Evolutionary conservation across 1,284 basidiomycete genomes (phyloP), one percentile per base, ranked within the genome.

Genomic region (Ceratobasidium sp.): DNA sequence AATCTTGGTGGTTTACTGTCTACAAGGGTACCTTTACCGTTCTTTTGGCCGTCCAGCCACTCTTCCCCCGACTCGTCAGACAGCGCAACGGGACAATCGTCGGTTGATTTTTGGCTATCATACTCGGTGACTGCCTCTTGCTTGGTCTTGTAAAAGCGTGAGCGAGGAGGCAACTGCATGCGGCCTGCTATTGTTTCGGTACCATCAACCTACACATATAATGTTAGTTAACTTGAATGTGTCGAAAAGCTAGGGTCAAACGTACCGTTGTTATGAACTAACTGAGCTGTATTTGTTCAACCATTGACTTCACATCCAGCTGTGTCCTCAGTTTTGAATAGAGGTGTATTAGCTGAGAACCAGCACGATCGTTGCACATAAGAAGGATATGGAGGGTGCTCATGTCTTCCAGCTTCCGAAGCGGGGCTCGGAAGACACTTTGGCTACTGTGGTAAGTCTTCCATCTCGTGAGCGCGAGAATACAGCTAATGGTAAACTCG

Each of bases 341-440:
- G 1, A 78, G 66, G 49, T 26, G 44, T n/a, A 66, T 77, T 23
- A 77, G 39, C 39, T 20, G 33, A 15, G 76, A 77, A 26, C 46
- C 55, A 10, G 68, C 64, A 3, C 58, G 67, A n/a, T 78, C 77
- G 28, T 78, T 67, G 20, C 66, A 53, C 77, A 78, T 78, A 51
- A 51, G 49, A n/a, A 15, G 15, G 49, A 15, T 6, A 33, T 33
- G 33, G 33, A 33, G 4, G 49, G 49, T 4, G 49, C n/a, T 15
- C 49, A 51, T n/a, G n/a, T 20, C 18, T 6, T 51, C 1, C 18
- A 20, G 49, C n/a, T 51, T 15, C 49, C 49, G 49, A 5, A 51
- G 18, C 10, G n/a, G 49, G 49, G 49, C 1, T 51, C 49, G 49
- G 18, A 51, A 20, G 49, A 51, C 18, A 51, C 49, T 0, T 51